These are phyloP conservation scores for Sphagnum contortum DNA, from an alignment of 225 moss, liverwort and hornwort genomes.

Conservation along the genomic window DNA sequence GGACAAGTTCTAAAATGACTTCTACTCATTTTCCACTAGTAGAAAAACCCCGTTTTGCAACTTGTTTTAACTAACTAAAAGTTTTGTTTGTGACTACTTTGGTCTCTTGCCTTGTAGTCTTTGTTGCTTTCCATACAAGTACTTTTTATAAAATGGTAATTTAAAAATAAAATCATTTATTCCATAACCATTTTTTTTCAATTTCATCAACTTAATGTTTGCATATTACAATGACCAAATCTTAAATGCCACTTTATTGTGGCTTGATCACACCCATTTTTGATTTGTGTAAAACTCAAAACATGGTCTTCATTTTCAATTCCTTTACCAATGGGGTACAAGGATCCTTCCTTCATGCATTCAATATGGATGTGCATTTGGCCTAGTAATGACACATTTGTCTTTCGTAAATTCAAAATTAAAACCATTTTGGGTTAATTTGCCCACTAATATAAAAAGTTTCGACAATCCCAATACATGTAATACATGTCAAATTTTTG, in stretches of 20 bases:
- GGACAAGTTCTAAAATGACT: conserved; percentile 1
- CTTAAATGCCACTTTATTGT: not conserved
- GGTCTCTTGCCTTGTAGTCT: not conserved
- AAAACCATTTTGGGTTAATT: not conserved
- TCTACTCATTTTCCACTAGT: not conserved
- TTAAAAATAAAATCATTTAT: not conserved
- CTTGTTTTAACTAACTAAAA: too few species aligned
- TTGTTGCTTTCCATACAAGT: not conserved
- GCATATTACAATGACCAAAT: not conserved
- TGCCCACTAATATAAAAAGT: not conserved
- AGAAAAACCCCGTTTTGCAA: too few species aligned
- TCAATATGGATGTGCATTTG: not conserved
- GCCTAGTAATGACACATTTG: not conserved
- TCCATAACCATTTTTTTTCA: not conserved
- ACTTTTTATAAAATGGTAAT: not conserved
- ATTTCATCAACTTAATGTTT: not conserved
- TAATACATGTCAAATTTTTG: too few species aligned
- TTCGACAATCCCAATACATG: not conserved
- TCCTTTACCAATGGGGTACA: not conserved
- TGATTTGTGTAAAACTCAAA: too few species aligned
- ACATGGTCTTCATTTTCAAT: not conserved
- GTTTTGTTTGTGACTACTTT: too few species aligned
- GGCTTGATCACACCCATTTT: too few species aligned
- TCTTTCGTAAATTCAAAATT: not conserved
- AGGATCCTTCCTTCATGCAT: not conserved